phyloP scores from a whole-genome alignment of 1,284 basidiomycete genomes.

The Leccinum pachyderme region DNA sequence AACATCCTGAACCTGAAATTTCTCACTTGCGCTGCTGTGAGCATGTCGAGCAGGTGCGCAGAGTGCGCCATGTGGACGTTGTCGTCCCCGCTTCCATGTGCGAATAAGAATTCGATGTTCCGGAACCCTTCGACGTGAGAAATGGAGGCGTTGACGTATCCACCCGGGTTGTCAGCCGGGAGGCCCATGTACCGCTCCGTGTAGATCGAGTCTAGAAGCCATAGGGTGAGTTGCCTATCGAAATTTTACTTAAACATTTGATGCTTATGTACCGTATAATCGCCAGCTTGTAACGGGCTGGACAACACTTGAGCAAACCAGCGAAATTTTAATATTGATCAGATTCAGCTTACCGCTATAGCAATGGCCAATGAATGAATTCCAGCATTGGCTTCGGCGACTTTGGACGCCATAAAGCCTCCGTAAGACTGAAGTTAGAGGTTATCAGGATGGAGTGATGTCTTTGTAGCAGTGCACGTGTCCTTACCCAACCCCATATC shows the following conservation, averaged over 20 bases:
- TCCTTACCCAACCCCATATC: constrained; percentile 90
- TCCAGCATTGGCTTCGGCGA: constrained; percentile 82
- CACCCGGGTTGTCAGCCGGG: constrained; percentile 71
- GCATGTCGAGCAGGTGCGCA: constrained; percentile 88
- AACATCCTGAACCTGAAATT: constrained; percentile 94
- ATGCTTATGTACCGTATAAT: constrained; percentile 62
- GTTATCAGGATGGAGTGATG: constrained; percentile 5
- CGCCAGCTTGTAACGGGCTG: constrained; percentile 86
- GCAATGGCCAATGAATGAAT: constrained; percentile 88
- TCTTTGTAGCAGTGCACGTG: neutral
- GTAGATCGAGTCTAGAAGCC: constrained; percentile 76
- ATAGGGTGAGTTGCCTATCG: constrained; percentile 6
- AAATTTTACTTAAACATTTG: constrained; percentile 14
- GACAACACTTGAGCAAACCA: neutral
- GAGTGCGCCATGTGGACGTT: constrained; percentile 94
- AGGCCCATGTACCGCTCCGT: constrained; percentile 98
- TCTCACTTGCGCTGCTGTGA: constrained; percentile 75
- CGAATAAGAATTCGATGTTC: constrained; percentile 77
- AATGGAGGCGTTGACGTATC: constrained; percentile 85
- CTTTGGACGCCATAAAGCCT: constrained; percentile 90
- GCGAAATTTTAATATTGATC: neutral
- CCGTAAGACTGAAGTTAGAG: constrained; percentile 72
- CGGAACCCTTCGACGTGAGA: constrained; percentile 84
- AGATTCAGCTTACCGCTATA: constrained; percentile 65
- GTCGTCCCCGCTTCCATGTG: constrained; percentile 92